A percentile compares a stretch with the other conserved stretches of the same genome.
These are phyloP conservation scores for Thielaviopsis euricoi DNA, from an alignment of 2,329 filamentous ascomycete genomes.

Conservation along the genomic window DNA sequence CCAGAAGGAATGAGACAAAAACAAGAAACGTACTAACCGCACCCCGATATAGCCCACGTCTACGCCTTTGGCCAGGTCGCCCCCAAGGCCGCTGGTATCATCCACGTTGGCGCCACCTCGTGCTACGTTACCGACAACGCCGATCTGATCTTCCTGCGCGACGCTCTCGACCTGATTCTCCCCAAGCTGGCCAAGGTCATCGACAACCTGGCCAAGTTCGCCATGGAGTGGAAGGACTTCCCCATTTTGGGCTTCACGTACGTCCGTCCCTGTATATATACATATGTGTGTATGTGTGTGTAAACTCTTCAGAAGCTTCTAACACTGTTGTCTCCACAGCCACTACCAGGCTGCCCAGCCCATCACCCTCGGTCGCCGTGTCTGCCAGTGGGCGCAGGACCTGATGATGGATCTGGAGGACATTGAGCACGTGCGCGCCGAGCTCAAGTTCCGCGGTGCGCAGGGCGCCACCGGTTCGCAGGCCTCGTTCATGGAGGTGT, in stretches of 20 bases:
- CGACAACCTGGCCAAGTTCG: slow-evolving; percentile 55
- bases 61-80: slow-evolving; percentile 59
- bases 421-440: slow-evolving; percentile 50
- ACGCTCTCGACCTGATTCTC: slow-evolving; percentile 56
- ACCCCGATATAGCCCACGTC: slow-evolving; percentile 33
- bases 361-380: slow-evolving; percentile 42
- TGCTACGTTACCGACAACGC: slow-evolving; percentile 58
- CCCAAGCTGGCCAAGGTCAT: slow-evolving; percentile 68
- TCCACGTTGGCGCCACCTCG: slow-evolving; percentile 54
- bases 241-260: slow-evolving; percentile 12
- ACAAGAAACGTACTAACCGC: slow-evolving; percentile 30
- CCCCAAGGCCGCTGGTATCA: slow-evolving; percentile 65
- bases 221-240: slow-evolving; percentile 49
- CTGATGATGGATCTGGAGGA: slow-evolving; percentile 45
- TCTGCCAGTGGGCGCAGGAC: slow-evolving; percentile 55
- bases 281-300: too few relatives aligned
- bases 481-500: slow-evolving; percentile 31
- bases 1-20: neutral
- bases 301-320: too few relatives aligned
- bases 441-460: slow-evolving; percentile 60
- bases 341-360: slow-evolving; percentile 49
- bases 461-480: slow-evolving; percentile 52
- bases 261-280: neutral
- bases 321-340: slow-evolving; percentile 30
- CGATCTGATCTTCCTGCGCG: slow-evolving; percentile 51